Conservation (phyloP, 106 monocot genomes). For the Phalaenopsis aphrodite region DNA sequence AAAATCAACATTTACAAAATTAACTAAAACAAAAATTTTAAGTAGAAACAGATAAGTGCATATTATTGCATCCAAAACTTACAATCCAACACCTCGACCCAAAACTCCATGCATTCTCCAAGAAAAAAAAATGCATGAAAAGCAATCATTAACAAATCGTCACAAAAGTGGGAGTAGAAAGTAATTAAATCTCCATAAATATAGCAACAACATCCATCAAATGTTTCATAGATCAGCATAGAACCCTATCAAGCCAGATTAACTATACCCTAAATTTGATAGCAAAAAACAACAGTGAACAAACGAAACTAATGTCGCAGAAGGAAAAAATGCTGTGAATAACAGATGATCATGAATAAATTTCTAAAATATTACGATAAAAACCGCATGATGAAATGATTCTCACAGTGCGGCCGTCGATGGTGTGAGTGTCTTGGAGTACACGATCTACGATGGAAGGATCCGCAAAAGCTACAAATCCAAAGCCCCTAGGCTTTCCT, state of each 20-base stretch:
- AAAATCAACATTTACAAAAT: not conserved
- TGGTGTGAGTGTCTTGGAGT: slow-evolving; percentile 38
- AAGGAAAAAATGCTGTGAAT: not conserved
- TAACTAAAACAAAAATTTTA: not conserved
- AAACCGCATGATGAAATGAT: not conserved
- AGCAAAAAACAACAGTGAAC: not conserved
- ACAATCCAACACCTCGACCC: not conserved
- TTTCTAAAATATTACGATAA: not conserved
- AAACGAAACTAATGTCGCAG: not conserved
- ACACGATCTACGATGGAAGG: slow-evolving; percentile 22
- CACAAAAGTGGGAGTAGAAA: not conserved
- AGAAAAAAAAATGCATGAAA: not conserved
- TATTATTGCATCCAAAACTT: not conserved
- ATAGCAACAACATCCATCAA: not conserved
- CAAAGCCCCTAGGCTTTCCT: slow-evolving; percentile 24
- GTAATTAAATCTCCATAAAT: not conserved
- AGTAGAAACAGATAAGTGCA: not conserved
- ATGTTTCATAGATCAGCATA: not conserved
- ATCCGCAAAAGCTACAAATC: slow-evolving; percentile 23
- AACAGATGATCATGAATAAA: not conserved
- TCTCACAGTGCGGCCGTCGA: slow-evolving; percentile 42
- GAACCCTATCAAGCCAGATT: not conserved
- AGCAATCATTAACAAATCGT: not conserved
- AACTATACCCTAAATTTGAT: not conserved
- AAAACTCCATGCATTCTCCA: not conserved